Evolutionary conservation across 2,329 filamentous ascomycete genomes (phyloP).

Genomic region (Neophaeococcomyces mojaviensis): DNA sequence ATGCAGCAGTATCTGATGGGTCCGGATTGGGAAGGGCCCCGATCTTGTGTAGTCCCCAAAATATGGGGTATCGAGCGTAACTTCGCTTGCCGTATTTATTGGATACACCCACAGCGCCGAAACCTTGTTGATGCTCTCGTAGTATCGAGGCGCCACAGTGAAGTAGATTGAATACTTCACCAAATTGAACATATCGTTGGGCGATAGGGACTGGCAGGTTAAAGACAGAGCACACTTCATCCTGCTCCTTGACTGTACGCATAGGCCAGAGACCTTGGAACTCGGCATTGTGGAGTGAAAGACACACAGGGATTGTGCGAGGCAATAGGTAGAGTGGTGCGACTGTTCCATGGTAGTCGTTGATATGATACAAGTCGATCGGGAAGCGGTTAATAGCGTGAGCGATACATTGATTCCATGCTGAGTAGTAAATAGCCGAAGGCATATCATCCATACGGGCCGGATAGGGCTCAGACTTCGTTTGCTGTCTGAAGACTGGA

Average conservation of each 20-base stretch:
- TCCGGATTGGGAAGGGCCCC: slow-evolving; percentile 59
- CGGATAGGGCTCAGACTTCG: slow-evolving; percentile 56
- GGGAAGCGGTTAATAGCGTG: slow-evolving; percentile 56
- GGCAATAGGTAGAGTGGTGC: slow-evolving; percentile 60
- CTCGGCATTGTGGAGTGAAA: slow-evolving; percentile 62
- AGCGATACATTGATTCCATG: slow-evolving; percentile 64
- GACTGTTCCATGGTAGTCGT: slow-evolving; percentile 57
- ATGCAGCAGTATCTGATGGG: slow-evolving; percentile 56
- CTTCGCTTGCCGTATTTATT: slow-evolving; percentile 62
- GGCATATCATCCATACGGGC: slow-evolving; percentile 63
- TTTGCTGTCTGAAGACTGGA: slow-evolving; percentile 58
- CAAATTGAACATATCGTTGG: slow-evolving; percentile 57
- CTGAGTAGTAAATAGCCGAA: slow-evolving; percentile 61
- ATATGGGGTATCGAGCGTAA: slow-evolving; percentile 60
- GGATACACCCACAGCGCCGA: slow-evolving; percentile 60
- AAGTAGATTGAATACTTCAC: slow-evolving; percentile 61
- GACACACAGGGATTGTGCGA: slow-evolving; percentile 52
- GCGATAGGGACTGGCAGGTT: slow-evolving; percentile 53
- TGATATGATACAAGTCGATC: slow-evolving; percentile 59
- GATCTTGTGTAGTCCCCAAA: slow-evolving; percentile 59
- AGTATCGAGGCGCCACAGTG: slow-evolving; percentile 61
- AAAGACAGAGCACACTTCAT: slow-evolving; percentile 59
- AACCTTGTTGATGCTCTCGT: slow-evolving; percentile 59
- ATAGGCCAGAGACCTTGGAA: slow-evolving; percentile 65
- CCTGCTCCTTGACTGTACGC: slow-evolving; percentile 52